Evolutionary conservation across 1,139 yeast species (phyloP).

Genomic region (Sugiyamaella neomexicana): DNA sequence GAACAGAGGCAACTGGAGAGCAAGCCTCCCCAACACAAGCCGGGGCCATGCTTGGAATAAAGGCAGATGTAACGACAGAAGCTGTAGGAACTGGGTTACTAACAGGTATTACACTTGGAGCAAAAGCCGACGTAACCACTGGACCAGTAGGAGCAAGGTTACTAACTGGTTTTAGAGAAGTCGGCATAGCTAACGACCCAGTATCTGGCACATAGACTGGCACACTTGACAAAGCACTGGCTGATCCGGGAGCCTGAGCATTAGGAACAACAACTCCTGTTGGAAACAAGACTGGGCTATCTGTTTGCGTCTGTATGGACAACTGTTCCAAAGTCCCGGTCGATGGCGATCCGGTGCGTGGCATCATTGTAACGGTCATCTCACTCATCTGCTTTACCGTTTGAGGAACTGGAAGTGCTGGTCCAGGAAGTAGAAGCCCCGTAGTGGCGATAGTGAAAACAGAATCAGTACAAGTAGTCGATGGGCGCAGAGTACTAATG

Average conservation of each 20-base stretch:
- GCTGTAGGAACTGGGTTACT: not conserved
- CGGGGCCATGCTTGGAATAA: not conserved
- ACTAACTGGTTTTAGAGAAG: slow-evolving; percentile 13
- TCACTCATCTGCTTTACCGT: not conserved
- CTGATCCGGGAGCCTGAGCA: slow-evolving; percentile 15
- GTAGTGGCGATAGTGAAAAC: slow-evolving; percentile 18
- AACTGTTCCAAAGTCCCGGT: not conserved
- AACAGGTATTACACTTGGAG: no score
- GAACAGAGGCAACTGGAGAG: not conserved
- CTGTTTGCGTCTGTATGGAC: slow-evolving; percentile 6
- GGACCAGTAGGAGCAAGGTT: slow-evolving; percentile 11
- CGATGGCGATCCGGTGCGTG: slow-evolving; percentile 5
- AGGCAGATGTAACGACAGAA: not conserved
- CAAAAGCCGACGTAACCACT: not conserved
- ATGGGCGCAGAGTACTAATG: slow-evolving; percentile 18
- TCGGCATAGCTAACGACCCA: slow-evolving; percentile 1
- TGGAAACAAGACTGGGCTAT: slow-evolving; percentile 14
- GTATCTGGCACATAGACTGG: slow-evolving; percentile 18
- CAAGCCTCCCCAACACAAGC: slow-evolving; percentile 3
- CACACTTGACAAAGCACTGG: slow-evolving; percentile 11
- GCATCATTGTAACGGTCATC: slow-evolving; percentile 7
- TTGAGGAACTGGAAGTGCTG: slow-evolving; percentile 14
- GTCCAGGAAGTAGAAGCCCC: slow-evolving; percentile 20
- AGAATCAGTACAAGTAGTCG: slow-evolving; percentile 20
- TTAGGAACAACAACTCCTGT: slow-evolving; percentile 19